These are phyloP conservation scores for Tetrastigma voinierianum DNA, from an alignment of 164 flowering plant species.

Conservation along the genomic window DNA sequence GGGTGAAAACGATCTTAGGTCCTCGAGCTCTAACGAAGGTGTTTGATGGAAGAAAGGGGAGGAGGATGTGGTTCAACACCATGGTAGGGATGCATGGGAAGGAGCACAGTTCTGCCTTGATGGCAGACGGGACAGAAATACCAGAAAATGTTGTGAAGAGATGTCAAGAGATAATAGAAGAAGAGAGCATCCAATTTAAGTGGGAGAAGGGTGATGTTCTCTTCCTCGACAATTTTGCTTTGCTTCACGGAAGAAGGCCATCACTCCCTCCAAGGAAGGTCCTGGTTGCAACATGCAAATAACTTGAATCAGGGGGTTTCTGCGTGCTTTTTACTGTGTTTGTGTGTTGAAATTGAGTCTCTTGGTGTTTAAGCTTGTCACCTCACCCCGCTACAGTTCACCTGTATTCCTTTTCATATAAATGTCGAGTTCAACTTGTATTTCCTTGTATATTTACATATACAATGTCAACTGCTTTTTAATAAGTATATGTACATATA, in stretches of 20 bases:
- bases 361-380: too few species aligned
- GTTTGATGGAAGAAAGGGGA: slow-evolving; percentile 50
- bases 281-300: slow-evolving; percentile 53
- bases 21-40: slow-evolving; percentile 43
- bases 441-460: too few species aligned
- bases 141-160: slow-evolving; percentile 45
- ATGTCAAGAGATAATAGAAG: slow-evolving; percentile 58
- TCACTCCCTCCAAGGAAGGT: slow-evolving; percentile 57
- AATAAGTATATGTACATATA: too few species aligned
- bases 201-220: slow-evolving; percentile 69
- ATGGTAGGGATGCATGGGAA: slow-evolving; percentile 58
- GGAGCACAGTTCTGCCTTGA: slow-evolving; percentile 41
- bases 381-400: too few species aligned
- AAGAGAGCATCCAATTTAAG: slow-evolving; percentile 61
- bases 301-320: slow-evolving; percentile 2
- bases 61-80: slow-evolving; percentile 69
- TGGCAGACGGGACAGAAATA: slow-evolving; percentile 57
- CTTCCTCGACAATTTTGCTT: slow-evolving; percentile 57
- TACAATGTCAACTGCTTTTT: too few species aligned
- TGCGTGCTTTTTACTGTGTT: too few species aligned
- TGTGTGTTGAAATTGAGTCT: too few species aligned
- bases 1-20: slow-evolving; percentile 39
- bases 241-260: slow-evolving; percentile 66
- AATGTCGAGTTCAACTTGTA: too few species aligned
- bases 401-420: too few species aligned